phyloP scores from a whole-genome alignment of 1,139 yeast genomes.

The Taphrina flavorubra region DNA sequence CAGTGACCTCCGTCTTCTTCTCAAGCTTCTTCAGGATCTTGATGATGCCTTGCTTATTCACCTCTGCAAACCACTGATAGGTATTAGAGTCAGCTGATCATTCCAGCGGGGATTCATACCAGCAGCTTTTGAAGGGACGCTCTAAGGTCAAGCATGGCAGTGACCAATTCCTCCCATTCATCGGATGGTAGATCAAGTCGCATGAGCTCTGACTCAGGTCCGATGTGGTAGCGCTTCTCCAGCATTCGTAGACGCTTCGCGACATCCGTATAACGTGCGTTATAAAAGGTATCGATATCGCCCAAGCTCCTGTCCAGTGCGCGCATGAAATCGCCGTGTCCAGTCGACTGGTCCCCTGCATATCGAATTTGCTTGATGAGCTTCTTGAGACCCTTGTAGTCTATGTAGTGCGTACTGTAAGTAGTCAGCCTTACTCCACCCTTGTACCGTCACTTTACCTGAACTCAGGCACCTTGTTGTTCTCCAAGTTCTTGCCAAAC shows the following conservation, averaged over 20 bases:
- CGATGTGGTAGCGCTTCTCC: conserved; percentile 50
- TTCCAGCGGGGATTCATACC: conserved; percentile 33
- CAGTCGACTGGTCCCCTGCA: conserved; percentile 50
- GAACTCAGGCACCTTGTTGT: conserved; percentile 39
- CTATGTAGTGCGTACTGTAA: conserved; percentile 65
- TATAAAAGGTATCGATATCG: conserved; percentile 78
- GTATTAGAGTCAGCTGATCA: background rate
- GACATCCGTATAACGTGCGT: conserved; percentile 73
- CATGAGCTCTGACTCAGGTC: conserved; percentile 40
- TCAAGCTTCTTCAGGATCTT: conserved; percentile 91
- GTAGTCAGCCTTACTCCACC: background rate
- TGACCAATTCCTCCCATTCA: conserved; percentile 62
- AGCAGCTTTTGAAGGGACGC: conserved; percentile 79
- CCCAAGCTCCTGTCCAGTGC: conserved; percentile 82
- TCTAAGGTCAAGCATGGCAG: conserved; percentile 76
- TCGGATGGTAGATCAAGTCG: conserved; percentile 45
- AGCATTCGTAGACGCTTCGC: conserved; percentile 64
- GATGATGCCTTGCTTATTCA: conserved; percentile 86
- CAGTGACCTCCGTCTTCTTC: conserved; percentile 75
- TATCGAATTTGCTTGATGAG: conserved; percentile 61
- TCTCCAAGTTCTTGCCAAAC: conserved; percentile 36
- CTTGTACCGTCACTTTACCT: background rate
- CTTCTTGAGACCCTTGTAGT: conserved; percentile 83
- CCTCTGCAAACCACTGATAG: conserved; percentile 83
- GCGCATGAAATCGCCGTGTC: conserved; percentile 64